Percentiles rank a stretch among this genome's conserved stretches.
These are phyloP conservation scores for Silene noctiflora DNA, from an alignment of 179 eudicot species.

Conservation along the genomic window DNA sequence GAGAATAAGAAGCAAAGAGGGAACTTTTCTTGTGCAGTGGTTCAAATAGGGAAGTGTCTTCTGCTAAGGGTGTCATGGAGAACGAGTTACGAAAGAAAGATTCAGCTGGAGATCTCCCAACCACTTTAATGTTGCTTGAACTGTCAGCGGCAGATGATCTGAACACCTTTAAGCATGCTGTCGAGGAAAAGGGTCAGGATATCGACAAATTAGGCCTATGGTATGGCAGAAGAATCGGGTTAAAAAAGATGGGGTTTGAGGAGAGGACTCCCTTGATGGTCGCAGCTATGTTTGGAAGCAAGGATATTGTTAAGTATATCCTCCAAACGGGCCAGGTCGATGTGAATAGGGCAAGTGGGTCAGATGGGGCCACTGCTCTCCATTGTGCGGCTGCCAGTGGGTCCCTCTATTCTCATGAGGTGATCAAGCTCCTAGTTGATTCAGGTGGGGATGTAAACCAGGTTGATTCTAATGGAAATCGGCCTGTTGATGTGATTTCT, in stretches of 20 bases:
- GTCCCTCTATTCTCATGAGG: slow-evolving; percentile 43
- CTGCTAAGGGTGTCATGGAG: slow-evolving; percentile 38
- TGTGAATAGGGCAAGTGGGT: slow-evolving; percentile 65
- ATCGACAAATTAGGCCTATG: slow-evolving; percentile 53
- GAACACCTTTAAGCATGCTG: slow-evolving; percentile 37
- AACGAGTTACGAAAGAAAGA: slow-evolving; percentile 27
- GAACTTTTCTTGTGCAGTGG: slow-evolving; percentile 45
- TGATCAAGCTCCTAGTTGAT: slow-evolving; percentile 51
- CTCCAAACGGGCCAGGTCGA: slow-evolving; percentile 46
- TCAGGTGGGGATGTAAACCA: slow-evolving; percentile 48
- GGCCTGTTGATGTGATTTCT: slow-evolving; percentile 58
- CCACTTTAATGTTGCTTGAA: slow-evolving; percentile 51
- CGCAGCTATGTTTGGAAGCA: slow-evolving; percentile 76
- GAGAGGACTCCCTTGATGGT: slow-evolving; percentile 82
- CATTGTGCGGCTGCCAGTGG: slow-evolving; percentile 80
- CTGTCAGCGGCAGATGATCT: slow-evolving; percentile 63
- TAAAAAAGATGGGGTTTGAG: slow-evolving; percentile 66
- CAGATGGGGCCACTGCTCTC: slow-evolving; percentile 78
- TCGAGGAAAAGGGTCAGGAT: slow-evolving; percentile 53
- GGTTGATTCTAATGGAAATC: slow-evolving; percentile 53
- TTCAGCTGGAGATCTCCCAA: slow-evolving; percentile 7
- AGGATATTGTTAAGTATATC: slow-evolving; percentile 46
- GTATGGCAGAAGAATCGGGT: slow-evolving; percentile 72
- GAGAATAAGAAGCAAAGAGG: slow-evolving; percentile 22
- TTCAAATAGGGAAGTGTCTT: slow-evolving; percentile 37